A percentile compares a stretch with the other conserved stretches of the same genome.
Conservation (phyloP, 768 basidiomycete species). For the Lactifluus pinguis region DNA sequence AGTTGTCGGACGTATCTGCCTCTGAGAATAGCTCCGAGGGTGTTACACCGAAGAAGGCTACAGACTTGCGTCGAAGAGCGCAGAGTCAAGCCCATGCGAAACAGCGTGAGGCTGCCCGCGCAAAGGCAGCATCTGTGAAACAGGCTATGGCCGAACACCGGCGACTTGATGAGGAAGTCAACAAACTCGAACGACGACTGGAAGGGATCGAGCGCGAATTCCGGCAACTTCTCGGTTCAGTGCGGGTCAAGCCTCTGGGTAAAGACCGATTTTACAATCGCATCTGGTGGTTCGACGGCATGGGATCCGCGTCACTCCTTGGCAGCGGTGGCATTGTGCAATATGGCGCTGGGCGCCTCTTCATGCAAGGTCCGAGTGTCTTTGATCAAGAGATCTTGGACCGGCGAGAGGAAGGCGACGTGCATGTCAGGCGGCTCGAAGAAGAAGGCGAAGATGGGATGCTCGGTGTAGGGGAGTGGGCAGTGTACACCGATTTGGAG, state of each 20-base stretch:
- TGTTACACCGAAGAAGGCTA: constrained; percentile 25
- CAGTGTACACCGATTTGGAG: constrained; percentile 77
- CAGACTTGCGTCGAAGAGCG: constrained; percentile 38
- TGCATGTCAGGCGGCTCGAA: constrained; percentile 51
- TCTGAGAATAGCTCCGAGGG: constrained; percentile 54
- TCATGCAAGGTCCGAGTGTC: constrained; percentile 86
- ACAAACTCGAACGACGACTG: constrained; percentile 68
- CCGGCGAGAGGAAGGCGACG: constrained; percentile 44
- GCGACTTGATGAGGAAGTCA: constrained; percentile 80
- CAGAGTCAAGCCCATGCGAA: constrained; percentile 59
- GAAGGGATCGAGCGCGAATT: constrained; percentile 92
- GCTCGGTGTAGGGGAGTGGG: constrained; percentile 78
- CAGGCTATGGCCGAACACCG: constrained; percentile 78
- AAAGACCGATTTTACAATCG: constrained; percentile 91
- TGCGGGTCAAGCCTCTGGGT: constrained; percentile 83
- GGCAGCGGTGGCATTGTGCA: constrained; percentile 69
- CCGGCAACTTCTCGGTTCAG: constrained; percentile 74
- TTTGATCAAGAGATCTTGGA: constrained; percentile 68
- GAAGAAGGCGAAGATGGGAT: constrained; percentile 78
- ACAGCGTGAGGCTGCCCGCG: constrained; percentile 70
- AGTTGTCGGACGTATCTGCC: constrained; percentile 59
- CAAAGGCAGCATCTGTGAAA: constrained; percentile 71
- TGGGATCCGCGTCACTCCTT: constrained; percentile 75
- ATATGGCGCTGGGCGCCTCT: constrained; percentile 85
- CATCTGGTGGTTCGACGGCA: constrained; percentile 98